Base-by-base conservation (phyloP, 2,329 filamentous ascomycete genomes). In the Clonostachys rosea region DNA sequence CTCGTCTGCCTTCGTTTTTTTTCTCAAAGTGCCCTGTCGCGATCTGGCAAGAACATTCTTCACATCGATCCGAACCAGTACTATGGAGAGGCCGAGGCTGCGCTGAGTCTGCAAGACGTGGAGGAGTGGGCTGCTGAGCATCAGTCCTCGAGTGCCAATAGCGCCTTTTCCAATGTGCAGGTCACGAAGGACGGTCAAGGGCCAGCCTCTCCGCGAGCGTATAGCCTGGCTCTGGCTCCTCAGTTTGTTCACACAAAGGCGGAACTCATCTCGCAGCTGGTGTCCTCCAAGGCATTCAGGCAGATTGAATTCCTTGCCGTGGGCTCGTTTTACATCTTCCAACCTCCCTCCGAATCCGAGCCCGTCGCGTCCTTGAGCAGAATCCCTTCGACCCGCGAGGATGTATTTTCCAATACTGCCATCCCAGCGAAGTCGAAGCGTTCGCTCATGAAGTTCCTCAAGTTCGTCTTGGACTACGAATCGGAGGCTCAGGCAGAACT, bases 221-320 rank as follows among this genome's bases (percentile, higher is more conserved):
- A 97, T 65, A 89, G 85, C 36, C 68, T 99, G 39, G 85, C 90
- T 2, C 75, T 97, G 10, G 87, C 90, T 17, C 91, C 94, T 7
- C 88, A 95, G 59, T 74, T 96, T 52, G 84, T 97, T 46, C 94
- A 96, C 66, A 81, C 89, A 10, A 85, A 86, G 46, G 95, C 91
- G 3, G 76, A 81, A 54, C 76, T 97, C 34, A 73, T 97, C 6
- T 80, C 83, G 9, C 79, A 84, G 57, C 80, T 97, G 14, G 89
- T 97, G n/a, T 90, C 91, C 3, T 96, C 92, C 7, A 87, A 85
- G 56, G 87, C 91, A 12, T 92, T 92, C 60, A 82, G 86, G 18
- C 91, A 96, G 68, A 79, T 99, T 42, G 92, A 97, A 62, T 97
- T 97, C 56, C 81, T 94, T 51, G 90, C 92, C 30, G 89, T 97